Conservation (phyloP, 2,329 filamentous ascomycete genomes). For the Colletotrichum plurivorum region DNA sequence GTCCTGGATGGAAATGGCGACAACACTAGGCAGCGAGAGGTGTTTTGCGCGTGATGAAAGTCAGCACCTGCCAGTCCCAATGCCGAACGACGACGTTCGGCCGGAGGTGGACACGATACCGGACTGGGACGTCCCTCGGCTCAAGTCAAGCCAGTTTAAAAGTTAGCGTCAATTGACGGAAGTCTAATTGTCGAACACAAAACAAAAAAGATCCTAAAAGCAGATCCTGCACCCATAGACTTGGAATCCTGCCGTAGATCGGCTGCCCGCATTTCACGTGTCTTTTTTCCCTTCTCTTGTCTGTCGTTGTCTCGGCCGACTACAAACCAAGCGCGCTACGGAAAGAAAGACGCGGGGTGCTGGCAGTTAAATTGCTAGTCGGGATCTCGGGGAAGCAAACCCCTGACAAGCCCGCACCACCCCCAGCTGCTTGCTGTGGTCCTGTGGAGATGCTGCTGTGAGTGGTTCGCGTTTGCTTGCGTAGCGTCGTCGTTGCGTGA, state of each 20-base stretch:
- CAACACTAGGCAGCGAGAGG: too few species aligned
- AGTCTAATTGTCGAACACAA: conserved; percentile 24
- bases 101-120: conserved; percentile 2
- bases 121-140: conserved; percentile 25
- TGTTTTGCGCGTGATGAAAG: too few species aligned
- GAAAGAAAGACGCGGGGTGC: conserved; percentile 36
- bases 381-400: conserved; percentile 36
- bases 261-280: conserved; percentile 37
- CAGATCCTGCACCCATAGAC: conserved; percentile 4
- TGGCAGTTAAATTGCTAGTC: conserved; percentile 25
- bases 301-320: conserved; percentile 20
- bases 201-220: not conserved
- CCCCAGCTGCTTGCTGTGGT: conserved; percentile 9
- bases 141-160: conserved; percentile 6
- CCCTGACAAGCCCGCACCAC: conserved; percentile 38
- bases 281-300: not conserved
- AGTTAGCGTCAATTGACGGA: conserved; percentile 22
- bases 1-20: too few species aligned
- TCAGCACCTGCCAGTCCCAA: not conserved
- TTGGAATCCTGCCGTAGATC: not conserved
- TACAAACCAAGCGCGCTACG: conserved; percentile 4
- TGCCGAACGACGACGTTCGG: conserved; percentile 24
- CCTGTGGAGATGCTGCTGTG: conserved; percentile 19
- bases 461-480: conserved; percentile 8
- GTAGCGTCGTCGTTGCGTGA: conserved; percentile 31